Conservation (phyloP, 768 basidiomycete species). For the Sistotremastrum suecicum region DNA sequence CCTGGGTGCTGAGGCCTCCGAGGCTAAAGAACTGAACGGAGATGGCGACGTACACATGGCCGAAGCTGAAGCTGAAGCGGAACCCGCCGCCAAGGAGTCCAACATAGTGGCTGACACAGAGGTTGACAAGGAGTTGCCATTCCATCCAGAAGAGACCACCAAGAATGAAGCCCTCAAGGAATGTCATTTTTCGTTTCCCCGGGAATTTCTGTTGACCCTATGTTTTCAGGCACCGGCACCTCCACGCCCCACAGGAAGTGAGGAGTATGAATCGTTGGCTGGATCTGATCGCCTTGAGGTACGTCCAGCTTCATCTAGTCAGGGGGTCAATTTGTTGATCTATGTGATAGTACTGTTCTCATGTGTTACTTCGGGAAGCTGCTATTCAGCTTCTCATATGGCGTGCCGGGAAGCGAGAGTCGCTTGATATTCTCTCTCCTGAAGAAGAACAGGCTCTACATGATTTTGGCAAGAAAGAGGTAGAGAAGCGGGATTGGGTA, state of each 20-base stretch:
- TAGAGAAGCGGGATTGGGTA: conserved; percentile 55
- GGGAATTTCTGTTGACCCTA: too few relatives aligned
- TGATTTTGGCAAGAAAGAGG: conserved; percentile 29
- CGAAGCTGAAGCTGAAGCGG: too few relatives aligned
- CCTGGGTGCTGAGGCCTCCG: too few relatives aligned
- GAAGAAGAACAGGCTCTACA: conserved; percentile 46
- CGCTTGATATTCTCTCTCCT: conserved; percentile 30
- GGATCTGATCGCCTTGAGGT: conserved; percentile 5
- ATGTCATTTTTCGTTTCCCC: too few relatives aligned
- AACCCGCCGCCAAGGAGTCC: too few relatives aligned
- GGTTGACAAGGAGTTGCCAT: too few relatives aligned
- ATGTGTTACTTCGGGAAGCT: conserved; percentile 59
- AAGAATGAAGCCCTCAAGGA: too few relatives aligned
- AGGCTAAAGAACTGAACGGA: too few relatives aligned
- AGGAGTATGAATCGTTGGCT: conserved; percentile 6
- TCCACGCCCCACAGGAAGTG: conserved; percentile 3
- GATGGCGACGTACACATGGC: too few relatives aligned
- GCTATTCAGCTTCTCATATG: conserved; percentile 63
- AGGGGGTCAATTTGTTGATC: neutral
- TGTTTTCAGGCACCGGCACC: neutral
- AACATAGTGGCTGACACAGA: too few relatives aligned
- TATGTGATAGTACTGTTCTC: conserved; percentile 15
- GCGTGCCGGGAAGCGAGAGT: conserved; percentile 45
- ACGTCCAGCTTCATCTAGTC: neutral
- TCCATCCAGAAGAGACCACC: too few relatives aligned